These are phyloP conservation scores for Xanthoconium stramineum DNA, from an alignment of 768 basidiomycete genomes.

Conservation along the genomic window DNA sequence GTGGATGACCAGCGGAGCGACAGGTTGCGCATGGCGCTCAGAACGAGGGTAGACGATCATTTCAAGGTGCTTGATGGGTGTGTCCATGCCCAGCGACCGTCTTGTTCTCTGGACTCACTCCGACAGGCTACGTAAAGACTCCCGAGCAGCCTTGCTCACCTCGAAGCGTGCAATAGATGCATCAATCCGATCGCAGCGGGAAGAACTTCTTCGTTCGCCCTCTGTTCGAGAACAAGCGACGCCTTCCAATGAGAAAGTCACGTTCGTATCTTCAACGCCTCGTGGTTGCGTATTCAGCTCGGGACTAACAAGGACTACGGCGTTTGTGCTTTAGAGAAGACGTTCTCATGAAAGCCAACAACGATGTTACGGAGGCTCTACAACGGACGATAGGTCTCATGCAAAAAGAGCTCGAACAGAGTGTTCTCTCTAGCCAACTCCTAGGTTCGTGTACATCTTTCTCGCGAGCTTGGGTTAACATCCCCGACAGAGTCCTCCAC, in stretches of 20 bases:
- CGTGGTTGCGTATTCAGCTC: neutral
- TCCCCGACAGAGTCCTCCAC: constrained; percentile 67
- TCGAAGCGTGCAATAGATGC: constrained; percentile 73
- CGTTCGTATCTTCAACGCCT: constrained; percentile 41
- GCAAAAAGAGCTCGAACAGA: constrained; percentile 90
- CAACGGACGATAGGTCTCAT: constrained; percentile 81
- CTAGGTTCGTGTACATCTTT: constrained; percentile 50
- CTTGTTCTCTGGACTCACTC: neutral
- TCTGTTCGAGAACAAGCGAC: constrained; percentile 45
- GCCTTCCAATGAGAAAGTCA: constrained; percentile 51
- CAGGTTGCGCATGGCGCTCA: constrained; percentile 47
- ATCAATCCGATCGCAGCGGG: constrained; percentile 52
- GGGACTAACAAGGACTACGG: neutral
- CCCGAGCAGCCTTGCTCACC: constrained; percentile 62
- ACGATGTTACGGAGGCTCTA: constrained; percentile 84
- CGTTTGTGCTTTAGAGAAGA: constrained; percentile 58
- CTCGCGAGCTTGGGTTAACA: neutral
- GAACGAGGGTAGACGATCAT: constrained; percentile 48
- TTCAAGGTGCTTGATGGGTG: constrained; percentile 50
- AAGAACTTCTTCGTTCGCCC: constrained; percentile 63
- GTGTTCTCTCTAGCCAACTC: constrained; percentile 81
- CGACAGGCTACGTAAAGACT: constrained; percentile 56
- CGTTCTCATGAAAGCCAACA: constrained; percentile 81
- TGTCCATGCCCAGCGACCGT: constrained; percentile 20
- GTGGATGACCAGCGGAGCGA: constrained; percentile 71